Percentiles rank a stretch among this genome's conserved stretches.
Conservation (phyloP, 2,329 filamentous ascomycete genomes). For the Lasiodiplodia theobromae region DNA sequence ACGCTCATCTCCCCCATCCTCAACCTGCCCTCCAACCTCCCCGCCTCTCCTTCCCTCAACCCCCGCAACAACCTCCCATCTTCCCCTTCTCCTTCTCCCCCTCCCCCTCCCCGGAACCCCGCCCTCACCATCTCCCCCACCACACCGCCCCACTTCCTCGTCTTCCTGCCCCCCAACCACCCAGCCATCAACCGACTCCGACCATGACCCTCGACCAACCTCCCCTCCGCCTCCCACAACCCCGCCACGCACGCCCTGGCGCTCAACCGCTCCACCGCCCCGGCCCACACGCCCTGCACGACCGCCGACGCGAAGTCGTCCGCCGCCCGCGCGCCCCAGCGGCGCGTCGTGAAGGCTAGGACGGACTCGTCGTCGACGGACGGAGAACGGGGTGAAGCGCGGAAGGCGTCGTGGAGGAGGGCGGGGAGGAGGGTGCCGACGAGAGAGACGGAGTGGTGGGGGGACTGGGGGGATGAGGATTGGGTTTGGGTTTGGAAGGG, state of each 20-base stretch:
- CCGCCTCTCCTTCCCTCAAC: background rate
- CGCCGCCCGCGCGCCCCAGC: background rate
- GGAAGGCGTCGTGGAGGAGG: constrained; percentile 5
- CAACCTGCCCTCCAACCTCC: background rate
- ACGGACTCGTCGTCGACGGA: background rate
- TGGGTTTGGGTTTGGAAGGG: background rate
- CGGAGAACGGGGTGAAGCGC: background rate
- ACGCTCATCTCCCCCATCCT: background rate
- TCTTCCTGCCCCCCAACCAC: no score
- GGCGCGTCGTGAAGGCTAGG: background rate
- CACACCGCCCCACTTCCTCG: background rate
- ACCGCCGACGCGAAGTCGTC: background rate
- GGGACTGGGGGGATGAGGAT: no score
- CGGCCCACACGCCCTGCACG: background rate
- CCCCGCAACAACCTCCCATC: background rate
- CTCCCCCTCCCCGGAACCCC: background rate
- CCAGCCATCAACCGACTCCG: no score
- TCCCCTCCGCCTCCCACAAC: constrained; percentile 1
- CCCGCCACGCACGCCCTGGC: background rate
- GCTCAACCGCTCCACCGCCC: background rate
- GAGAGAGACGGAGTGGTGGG: background rate
- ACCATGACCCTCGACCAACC: no score
- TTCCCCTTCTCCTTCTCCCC: background rate
- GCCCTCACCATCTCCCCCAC: background rate
- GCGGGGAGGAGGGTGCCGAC: background rate